phyloP scores from a whole-genome alignment of 345 rosid species.

The Anastatica hierochuntica region DNA sequence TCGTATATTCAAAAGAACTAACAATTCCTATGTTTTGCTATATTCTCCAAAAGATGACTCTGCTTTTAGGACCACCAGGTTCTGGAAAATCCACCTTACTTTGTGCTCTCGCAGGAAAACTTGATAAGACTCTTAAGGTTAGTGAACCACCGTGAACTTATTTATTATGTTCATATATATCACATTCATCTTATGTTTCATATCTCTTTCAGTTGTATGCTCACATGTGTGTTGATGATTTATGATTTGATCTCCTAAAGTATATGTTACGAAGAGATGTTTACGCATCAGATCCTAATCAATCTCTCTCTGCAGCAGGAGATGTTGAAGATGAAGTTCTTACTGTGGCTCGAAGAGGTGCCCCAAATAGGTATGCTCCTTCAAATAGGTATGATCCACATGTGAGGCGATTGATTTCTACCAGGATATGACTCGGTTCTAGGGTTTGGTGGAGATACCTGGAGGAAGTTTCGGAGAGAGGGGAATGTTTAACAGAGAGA shows the following conservation, averaged over 20 bases:
- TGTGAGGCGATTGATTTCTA: too few relatives aligned
- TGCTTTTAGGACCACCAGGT: constrained; percentile 91
- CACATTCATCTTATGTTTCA: constrained; percentile 15
- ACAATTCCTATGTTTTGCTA: background rate
- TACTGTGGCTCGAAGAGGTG: too few relatives aligned
- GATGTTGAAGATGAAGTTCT: too few relatives aligned
- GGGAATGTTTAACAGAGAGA: too few relatives aligned
- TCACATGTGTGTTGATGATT: constrained; percentile 11
- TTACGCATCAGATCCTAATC: too few relatives aligned
- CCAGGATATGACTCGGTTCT: too few relatives aligned
- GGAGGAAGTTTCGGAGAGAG: too few relatives aligned
- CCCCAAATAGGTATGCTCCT: too few relatives aligned
- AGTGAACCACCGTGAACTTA: constrained; percentile 23
- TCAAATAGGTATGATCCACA: too few relatives aligned
- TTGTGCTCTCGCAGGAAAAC: constrained; percentile 74
- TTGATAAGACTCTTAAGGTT: constrained; percentile 50
- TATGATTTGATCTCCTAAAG: background rate
- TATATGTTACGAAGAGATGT: too few relatives aligned
- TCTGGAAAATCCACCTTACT: constrained; percentile 85
- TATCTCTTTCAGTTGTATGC: background rate
- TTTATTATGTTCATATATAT: background rate
- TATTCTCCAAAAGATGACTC: constrained; percentile 58
- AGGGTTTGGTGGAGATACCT: too few relatives aligned
- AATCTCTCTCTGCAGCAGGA: too few relatives aligned
- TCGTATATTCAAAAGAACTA: background rate